Conservation (phyloP, 805 yeast species). For the Scheffersomyces stipitis region DNA sequence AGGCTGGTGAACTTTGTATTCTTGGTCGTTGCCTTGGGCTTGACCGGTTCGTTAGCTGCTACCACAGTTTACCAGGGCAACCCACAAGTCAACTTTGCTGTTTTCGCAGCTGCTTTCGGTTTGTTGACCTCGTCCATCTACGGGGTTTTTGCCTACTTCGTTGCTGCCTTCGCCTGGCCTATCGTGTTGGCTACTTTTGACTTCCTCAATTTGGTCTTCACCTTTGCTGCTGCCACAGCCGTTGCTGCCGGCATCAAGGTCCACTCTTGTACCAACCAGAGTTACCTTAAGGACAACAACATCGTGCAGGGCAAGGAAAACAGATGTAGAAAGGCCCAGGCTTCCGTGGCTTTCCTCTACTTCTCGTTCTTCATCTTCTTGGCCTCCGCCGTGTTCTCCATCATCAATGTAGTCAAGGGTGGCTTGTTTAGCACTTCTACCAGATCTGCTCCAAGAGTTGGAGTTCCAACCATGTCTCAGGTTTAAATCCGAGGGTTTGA, state of each 20-base stretch:
- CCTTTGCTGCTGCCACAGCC: conserved; percentile 93
- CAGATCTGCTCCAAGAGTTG: conserved; percentile 63
- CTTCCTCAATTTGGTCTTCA: conserved; percentile 85
- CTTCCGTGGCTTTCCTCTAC: conserved; percentile 77
- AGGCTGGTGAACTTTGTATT: conserved; percentile 75
- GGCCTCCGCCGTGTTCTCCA: conserved; percentile 58
- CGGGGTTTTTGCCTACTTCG: conserved; percentile 74
- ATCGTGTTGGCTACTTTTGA: conserved; percentile 71
- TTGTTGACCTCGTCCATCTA: conserved; percentile 76
- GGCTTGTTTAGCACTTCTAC: conserved; percentile 39
- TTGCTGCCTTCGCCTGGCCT: conserved; percentile 86
- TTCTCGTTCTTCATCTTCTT: conserved; percentile 77
- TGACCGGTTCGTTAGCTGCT: conserved; percentile 85
- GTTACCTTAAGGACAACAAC: conserved; percentile 62
- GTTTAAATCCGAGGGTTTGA: conserved; percentile 46
- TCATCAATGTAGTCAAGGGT: conserved; percentile 58
- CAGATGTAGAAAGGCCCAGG: conserved; percentile 96
- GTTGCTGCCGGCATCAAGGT: conserved; percentile 85
- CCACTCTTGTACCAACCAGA: conserved; percentile 78
- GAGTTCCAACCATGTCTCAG: conserved; percentile 89
- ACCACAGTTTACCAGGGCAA: conserved; percentile 49
- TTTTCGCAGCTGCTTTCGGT: conserved; percentile 88
- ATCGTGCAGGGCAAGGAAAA: conserved; percentile 73
- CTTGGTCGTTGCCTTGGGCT: conserved; percentile 77
- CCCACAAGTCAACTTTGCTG: conserved; percentile 85